Evolutionary conservation across 2,329 filamentous ascomycete species (phyloP).

Genomic region (Colletotrichum nymphaeae): DNA sequence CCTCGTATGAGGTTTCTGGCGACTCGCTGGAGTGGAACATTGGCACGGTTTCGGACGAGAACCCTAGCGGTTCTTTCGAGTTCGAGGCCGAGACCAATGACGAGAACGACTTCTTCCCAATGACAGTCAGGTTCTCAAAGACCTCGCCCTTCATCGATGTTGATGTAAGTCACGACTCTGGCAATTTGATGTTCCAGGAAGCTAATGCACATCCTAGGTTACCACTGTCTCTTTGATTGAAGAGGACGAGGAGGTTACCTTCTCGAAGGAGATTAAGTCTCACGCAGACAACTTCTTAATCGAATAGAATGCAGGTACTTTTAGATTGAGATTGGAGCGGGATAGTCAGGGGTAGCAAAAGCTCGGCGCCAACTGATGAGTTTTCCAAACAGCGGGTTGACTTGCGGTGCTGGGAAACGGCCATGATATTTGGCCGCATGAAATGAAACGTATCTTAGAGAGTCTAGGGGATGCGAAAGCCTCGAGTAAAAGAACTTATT

Average conservation of each 20-base stretch:
- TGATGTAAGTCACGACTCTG: conserved; percentile 74
- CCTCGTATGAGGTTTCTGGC: conserved; percentile 91
- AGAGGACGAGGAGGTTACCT: conserved; percentile 82
- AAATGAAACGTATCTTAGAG: conserved; percentile 35
- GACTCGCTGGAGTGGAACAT: conserved; percentile 96
- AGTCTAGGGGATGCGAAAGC: conserved; percentile 2
- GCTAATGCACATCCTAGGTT: conserved; percentile 56
- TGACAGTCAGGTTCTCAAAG: conserved; percentile 92
- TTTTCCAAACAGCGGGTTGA: conserved; percentile 32
- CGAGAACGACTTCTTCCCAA: conserved; percentile 97
- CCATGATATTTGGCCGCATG: conserved; percentile 29
- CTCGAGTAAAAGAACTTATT: conserved; percentile 22
- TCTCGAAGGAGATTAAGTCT: conserved; percentile 85
- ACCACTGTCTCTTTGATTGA: conserved; percentile 77
- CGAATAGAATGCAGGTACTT: conserved; percentile 63
- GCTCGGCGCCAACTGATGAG: conserved; percentile 27
- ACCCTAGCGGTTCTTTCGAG: conserved; percentile 88
- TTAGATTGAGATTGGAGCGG: neutral
- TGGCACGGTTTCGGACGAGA: conserved; percentile 85
- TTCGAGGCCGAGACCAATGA: conserved; percentile 91
- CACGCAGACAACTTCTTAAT: conserved; percentile 81
- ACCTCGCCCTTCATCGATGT: conserved; percentile 89
- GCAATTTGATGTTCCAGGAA: neutral
- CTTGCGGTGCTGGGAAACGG: conserved; percentile 25
- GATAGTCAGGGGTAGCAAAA: conserved; percentile 12